These are phyloP conservation scores for Diaporthe vexans DNA, from an alignment of 2,329 filamentous ascomycete genomes.

Conservation along the genomic window DNA sequence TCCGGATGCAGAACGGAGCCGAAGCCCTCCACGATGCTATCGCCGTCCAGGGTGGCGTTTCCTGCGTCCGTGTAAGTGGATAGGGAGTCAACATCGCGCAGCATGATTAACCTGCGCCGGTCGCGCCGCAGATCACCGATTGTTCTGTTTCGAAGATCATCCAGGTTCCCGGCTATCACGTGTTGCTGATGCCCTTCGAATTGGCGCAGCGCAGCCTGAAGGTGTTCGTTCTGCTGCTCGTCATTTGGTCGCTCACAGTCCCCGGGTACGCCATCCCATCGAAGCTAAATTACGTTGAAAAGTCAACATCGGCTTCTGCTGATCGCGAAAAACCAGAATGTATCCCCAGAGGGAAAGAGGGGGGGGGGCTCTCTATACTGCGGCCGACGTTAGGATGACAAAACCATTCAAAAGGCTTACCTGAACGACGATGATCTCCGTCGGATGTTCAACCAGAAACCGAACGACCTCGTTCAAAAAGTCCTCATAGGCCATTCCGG, in stretches of 20 bases:
- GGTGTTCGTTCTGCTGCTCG: slow-evolving; percentile 55
- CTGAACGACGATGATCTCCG: slow-evolving; percentile 64
- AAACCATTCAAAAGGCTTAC: slow-evolving; percentile 47
- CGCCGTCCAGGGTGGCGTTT: slow-evolving; percentile 57
- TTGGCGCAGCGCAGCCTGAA: slow-evolving; percentile 52
- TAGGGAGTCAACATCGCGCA: slow-evolving; percentile 54
- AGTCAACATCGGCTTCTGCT: background rate
- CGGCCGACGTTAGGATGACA: background rate
- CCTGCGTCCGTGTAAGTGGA: slow-evolving; percentile 57
- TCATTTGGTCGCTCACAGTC: slow-evolving; percentile 59
- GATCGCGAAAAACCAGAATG: too few species aligned
- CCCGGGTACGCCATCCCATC: slow-evolving; percentile 62
- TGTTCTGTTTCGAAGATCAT: slow-evolving; percentile 51
- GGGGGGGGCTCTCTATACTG: too few species aligned
- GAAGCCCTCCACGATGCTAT: slow-evolving; percentile 55
- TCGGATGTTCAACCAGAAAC: slow-evolving; percentile 57
- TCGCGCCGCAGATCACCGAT: slow-evolving; percentile 53
- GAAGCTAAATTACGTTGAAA: slow-evolving; percentile 15
- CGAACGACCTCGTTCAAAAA: slow-evolving; percentile 57
- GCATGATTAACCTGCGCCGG: slow-evolving; percentile 54
- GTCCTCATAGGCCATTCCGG: slow-evolving; percentile 61
- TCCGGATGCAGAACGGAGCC: slow-evolving; percentile 49
- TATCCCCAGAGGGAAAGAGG: too few species aligned
- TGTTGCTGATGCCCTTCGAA: slow-evolving; percentile 45
- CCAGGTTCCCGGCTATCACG: slow-evolving; percentile 49